Conservation (phyloP, 768 basidiomycete genomes). For the Epithele typhae region DNA sequence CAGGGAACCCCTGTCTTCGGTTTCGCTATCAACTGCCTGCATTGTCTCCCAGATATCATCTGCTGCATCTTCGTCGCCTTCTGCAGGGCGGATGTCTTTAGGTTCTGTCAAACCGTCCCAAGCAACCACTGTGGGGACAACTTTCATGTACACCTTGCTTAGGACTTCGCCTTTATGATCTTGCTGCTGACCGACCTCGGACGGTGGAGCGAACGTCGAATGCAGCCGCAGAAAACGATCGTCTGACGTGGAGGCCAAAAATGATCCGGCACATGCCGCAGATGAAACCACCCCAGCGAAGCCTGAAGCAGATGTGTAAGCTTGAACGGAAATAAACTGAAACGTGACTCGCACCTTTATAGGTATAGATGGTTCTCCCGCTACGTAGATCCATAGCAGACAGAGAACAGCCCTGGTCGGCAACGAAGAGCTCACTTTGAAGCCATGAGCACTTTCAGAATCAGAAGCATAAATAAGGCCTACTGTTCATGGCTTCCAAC, state of each 20-base stretch:
- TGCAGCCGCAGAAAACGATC: constrained; percentile 74
- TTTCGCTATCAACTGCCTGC: constrained; percentile 44
- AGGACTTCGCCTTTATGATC: constrained; percentile 57
- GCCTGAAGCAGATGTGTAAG: too few species aligned
- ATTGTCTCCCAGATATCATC: constrained; percentile 71
- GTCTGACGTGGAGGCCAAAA: constrained; percentile 57
- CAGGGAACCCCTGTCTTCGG: constrained; percentile 22
- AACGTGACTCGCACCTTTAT: constrained; percentile 46
- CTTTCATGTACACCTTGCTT: constrained; percentile 60
- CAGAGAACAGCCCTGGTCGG: constrained; percentile 61
- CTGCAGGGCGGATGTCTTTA: constrained; percentile 25
- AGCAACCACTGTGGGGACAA: constrained; percentile 54
- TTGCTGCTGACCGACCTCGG: constrained; percentile 42
- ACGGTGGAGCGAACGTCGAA: constrained; percentile 50
- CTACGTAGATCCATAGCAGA: constrained; percentile 67
- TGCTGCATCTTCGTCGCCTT: constrained; percentile 34
- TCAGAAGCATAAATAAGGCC: constrained; percentile 20
- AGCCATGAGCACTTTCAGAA: not conserved
- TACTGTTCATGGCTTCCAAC: constrained; percentile 63
- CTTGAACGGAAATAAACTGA: not conserved
- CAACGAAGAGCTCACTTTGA: constrained; percentile 62
- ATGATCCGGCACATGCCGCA: constrained; percentile 48
- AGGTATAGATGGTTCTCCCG: constrained; percentile 59
- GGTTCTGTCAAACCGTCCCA: constrained; percentile 46
- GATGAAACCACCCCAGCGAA: constrained; percentile 69